These are phyloP conservation scores for Mrakia hoshinonis DNA, from an alignment of 768 basidiomycete species.

Conservation along the genomic window DNA sequence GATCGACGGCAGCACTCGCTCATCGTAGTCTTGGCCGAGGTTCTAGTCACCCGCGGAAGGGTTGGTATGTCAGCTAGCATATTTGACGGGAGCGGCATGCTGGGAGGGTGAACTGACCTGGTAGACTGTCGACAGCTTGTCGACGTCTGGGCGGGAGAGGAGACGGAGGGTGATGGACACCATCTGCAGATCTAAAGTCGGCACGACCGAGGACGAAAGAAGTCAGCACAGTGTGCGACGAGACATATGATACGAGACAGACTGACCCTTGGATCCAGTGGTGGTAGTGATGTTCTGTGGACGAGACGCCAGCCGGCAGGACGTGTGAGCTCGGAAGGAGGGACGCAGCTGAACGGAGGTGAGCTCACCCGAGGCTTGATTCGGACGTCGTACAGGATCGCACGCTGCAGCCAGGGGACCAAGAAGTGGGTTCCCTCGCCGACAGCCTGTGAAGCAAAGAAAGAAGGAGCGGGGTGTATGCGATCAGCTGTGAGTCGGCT, in stretches of 20 bases:
- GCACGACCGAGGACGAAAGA: not conserved
- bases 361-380: constrained; percentile 80
- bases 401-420: constrained; percentile 88
- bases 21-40: constrained; percentile 93
- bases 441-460: constrained; percentile 52
- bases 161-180: constrained; percentile 94
- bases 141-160: constrained; percentile 81
- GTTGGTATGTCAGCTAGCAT: not conserved
- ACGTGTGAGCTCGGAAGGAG: not conserved
- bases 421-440: constrained; percentile 94
- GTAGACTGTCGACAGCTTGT: constrained; percentile 85
- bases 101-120: constrained; percentile 43
- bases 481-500: not conserved
- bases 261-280: constrained; percentile 78
- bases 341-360: not conserved
- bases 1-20: constrained; percentile 92
- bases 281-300: constrained; percentile 94
- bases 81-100: not conserved
- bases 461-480: too few species aligned
- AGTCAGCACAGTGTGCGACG: not conserved
- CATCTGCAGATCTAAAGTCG: constrained; percentile 69
- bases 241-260: constrained; percentile 5
- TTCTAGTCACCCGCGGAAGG: constrained; percentile 36
- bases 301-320: not conserved
- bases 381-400: constrained; percentile 93